Evolutionary conservation across 2,329 filamentous ascomycete genomes (phyloP).

Genomic region (Talaromyces sp.): DNA sequence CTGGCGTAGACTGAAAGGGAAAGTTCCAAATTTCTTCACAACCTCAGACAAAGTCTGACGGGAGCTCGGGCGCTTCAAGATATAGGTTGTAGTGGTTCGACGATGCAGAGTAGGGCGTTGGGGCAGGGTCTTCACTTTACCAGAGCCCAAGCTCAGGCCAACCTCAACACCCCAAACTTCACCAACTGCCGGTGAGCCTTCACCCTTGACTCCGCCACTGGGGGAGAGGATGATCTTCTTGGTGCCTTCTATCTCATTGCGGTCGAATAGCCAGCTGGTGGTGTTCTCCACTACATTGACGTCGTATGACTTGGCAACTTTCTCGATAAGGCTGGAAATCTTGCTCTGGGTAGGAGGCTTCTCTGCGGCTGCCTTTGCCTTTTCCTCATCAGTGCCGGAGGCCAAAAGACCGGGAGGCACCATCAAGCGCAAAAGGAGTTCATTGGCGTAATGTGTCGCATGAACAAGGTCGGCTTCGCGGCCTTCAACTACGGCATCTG

Average conservation of each 20-base stretch:
- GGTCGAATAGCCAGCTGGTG: constrained; percentile 92
- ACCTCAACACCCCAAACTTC: constrained; percentile 99
- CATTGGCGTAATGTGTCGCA: constrained; percentile 92
- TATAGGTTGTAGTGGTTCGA: constrained; percentile 86
- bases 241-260: constrained; percentile 94
- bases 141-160: constrained; percentile 81
- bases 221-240: constrained; percentile 93
- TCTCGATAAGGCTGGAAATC: constrained; percentile 85
- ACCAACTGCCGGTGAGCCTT: constrained; percentile 79
- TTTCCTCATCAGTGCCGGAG: constrained; percentile 84
- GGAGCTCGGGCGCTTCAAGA: constrained; percentile 88
- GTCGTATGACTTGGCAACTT: constrained; percentile 84
- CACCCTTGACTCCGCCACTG: constrained; percentile 82
- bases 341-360: constrained; percentile 81
- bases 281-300: constrained; percentile 96
- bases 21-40: constrained; percentile 93
- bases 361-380: constrained; percentile 78
- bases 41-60: constrained; percentile 90
- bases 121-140: constrained; percentile 90
- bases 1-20: constrained; percentile 96
- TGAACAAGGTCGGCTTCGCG: constrained; percentile 81
- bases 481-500: constrained; percentile 64
- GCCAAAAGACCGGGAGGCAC: constrained; percentile 83
- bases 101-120: constrained; percentile 89
- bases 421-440: constrained; percentile 87